Conservation (phyloP, 2,329 filamentous ascomycete genomes). For the Phialophora tarda region DNA sequence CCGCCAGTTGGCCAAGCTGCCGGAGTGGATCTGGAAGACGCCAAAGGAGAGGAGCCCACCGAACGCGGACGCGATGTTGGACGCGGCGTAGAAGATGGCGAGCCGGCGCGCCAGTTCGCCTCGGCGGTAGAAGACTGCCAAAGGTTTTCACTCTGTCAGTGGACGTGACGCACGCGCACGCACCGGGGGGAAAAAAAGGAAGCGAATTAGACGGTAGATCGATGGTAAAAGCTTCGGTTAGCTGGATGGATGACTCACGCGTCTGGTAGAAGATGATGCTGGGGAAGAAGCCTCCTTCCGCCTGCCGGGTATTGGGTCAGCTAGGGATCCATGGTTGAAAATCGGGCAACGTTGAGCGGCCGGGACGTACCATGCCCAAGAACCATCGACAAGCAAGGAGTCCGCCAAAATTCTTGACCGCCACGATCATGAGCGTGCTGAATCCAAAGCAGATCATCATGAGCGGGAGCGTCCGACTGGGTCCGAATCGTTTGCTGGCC, state of each 20-base stretch:
- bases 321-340: not conserved
- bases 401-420: constrained; percentile 58
- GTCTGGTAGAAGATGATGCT: constrained; percentile 49
- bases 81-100: constrained; percentile 76
- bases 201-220: not conserved
- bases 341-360: not conserved
- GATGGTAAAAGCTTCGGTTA: not conserved
- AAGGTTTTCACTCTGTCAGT: constrained; percentile 39
- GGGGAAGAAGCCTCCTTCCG: constrained; percentile 26
- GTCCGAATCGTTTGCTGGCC: constrained; percentile 71
- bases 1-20: constrained; percentile 57
- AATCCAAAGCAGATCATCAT: constrained; percentile 73
- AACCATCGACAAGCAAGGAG: constrained; percentile 73
- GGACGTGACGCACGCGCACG: not conserved
- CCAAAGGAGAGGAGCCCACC: constrained; percentile 65
- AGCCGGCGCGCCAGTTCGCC: constrained; percentile 72
- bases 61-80: constrained; percentile 73
- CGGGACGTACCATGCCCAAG: constrained; percentile 68
- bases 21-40: constrained; percentile 63
- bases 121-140: constrained; percentile 68
- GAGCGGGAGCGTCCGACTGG: constrained; percentile 66
- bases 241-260: not conserved
- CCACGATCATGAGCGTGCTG: constrained; percentile 63
- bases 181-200: too few species aligned
- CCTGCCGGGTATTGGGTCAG: constrained; percentile 1